phyloP scores from a whole-genome alignment of 108 stramenopile genomes.

The Cyclostephanos tholiformis region DNA sequence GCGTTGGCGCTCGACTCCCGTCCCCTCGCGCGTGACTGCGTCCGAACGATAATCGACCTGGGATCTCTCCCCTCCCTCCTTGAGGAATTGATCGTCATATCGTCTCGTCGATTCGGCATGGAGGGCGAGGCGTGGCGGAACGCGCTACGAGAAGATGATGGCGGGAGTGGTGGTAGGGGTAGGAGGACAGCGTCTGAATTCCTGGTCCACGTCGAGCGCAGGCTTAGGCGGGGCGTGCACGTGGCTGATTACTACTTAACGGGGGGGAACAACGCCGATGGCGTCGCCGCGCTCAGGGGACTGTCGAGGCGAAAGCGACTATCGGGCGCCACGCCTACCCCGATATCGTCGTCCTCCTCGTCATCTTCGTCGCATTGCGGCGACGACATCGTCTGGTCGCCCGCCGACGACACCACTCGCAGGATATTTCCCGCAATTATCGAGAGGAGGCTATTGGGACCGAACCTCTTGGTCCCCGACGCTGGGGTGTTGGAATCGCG shows the following conservation, averaged over 20 bases:
- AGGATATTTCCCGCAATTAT: conserved; percentile 47
- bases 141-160: conserved; percentile 21
- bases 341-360: neutral
- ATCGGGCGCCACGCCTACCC: conserved; percentile 9
- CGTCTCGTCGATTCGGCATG: conserved; percentile 24
- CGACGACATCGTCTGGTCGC: conserved; percentile 12
- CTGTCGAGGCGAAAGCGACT: conserved; percentile 15
- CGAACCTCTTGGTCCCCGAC: conserved; percentile 19
- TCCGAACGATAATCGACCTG: conserved; percentile 40
- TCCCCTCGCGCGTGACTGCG: conserved; percentile 40
- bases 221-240: conserved; percentile 34
- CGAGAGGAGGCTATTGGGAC: conserved; percentile 33
- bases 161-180: too few relatives aligned
- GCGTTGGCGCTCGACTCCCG: conserved; percentile 27
- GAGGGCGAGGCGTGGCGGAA: conserved; percentile 34
- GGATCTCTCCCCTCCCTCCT: conserved; percentile 30
- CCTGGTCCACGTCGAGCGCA: conserved; percentile 39
- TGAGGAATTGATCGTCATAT: conserved; percentile 38
- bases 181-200: conserved; percentile 35
- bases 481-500: conserved; percentile 34
- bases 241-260: conserved; percentile 41
- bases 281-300: conserved; percentile 21
- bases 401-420: conserved; percentile 24
- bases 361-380: too few relatives aligned
- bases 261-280: conserved; percentile 13